Conservation (phyloP, 495 filamentous ascomycete species). For the Pseudevernia furfuracea region DNA sequence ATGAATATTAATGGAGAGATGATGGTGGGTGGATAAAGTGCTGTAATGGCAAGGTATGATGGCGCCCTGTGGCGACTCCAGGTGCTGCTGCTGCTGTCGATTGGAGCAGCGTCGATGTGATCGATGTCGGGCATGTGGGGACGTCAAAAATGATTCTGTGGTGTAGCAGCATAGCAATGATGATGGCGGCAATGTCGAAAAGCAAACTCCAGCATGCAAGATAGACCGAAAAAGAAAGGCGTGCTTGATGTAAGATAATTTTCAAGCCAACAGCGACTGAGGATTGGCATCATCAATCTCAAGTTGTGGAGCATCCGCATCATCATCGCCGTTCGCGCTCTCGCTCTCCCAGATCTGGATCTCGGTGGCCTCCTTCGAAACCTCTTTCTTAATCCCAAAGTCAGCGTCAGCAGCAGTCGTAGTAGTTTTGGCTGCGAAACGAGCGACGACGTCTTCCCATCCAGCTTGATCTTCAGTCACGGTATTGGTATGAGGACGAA, state of each 20-base stretch:
- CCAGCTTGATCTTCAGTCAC: constrained; percentile 8
- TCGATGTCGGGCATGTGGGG: background rate
- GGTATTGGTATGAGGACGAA: background rate
- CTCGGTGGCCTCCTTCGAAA: constrained; percentile 17
- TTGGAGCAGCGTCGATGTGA: background rate
- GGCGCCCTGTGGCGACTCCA: background rate
- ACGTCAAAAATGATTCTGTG: background rate
- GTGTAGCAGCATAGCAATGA: background rate
- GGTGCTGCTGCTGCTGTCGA: background rate
- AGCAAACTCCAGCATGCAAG: constrained; percentile 4
- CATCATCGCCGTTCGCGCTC: constrained; percentile 46
- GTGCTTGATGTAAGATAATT: too few relatives aligned
- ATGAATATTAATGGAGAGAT: background rate
- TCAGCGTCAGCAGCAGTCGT: constrained; percentile 18
- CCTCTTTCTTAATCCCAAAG: background rate
- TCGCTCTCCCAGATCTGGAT: constrained; percentile 59
- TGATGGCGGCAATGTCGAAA: background rate
- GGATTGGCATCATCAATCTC: background rate
- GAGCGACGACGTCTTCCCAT: constrained; percentile 21
- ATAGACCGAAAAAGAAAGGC: background rate
- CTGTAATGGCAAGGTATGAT: background rate
- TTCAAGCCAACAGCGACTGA: constrained; percentile 8
- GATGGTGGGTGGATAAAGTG: background rate
- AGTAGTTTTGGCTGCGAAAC: constrained; percentile 11
- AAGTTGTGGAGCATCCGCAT: background rate